Conservation (phyloP, 805 yeast species). For the Ogataea trehalophila region DNA sequence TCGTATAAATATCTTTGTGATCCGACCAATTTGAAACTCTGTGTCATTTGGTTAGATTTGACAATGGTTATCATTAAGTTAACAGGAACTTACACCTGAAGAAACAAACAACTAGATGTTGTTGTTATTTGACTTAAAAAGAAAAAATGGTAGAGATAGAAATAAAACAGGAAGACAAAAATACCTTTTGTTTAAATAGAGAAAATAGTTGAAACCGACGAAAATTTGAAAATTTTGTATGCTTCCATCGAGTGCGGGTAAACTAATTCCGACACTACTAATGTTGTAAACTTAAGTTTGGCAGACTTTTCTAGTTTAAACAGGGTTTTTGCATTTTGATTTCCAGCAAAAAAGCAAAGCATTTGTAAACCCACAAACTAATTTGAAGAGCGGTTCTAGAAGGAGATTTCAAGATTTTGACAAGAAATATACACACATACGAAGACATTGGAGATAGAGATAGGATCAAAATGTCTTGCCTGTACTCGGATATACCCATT, state of each 20-base stretch:
- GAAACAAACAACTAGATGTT: not conserved
- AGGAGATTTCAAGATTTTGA: no score
- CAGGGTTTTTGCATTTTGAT: no score
- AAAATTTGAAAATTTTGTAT: not conserved
- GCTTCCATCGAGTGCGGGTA: not conserved
- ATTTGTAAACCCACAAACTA: no score
- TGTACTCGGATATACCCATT: slow-evolving; percentile 9
- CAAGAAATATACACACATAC: not conserved
- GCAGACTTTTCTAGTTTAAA: no score
- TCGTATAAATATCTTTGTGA: not conserved
- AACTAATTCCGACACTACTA: no score
- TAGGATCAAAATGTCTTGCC: not conserved
- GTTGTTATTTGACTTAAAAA: not conserved
- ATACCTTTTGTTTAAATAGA: not conserved
- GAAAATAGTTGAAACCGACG: not conserved
- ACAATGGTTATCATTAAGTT: not conserved
- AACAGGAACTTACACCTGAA: not conserved
- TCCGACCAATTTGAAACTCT: no score
- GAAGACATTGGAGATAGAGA: not conserved
- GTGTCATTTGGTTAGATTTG: no score
- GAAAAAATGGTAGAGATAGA: no score
- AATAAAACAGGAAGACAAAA: not conserved
- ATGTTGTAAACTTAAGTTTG: no score
- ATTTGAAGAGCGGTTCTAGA: no score
- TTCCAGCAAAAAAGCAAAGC: no score